phyloP scores from a whole-genome alignment of 23 red algal genomes.

The Porphyridium purpureum region DNA sequence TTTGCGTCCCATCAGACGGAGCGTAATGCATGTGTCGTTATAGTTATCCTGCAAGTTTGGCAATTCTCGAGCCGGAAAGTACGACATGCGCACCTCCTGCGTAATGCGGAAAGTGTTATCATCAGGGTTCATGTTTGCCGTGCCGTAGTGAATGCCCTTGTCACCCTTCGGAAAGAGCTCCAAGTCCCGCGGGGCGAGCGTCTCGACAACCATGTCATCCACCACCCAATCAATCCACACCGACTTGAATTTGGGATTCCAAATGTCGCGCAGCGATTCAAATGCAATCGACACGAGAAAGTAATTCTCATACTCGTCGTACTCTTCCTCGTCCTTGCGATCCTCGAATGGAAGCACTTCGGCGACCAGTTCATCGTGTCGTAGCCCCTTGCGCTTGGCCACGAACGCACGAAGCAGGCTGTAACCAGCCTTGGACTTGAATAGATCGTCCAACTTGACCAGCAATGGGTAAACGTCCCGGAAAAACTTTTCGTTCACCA shows the following conservation, averaged over 20 bases:
- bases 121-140: slow-evolving; percentile 21
- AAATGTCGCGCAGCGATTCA: slow-evolving; percentile 25
- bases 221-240: slow-evolving; percentile 70
- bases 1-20: slow-evolving; percentile 35
- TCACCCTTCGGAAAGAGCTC: no score
- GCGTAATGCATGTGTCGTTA: slow-evolving; percentile 20
- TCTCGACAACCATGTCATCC: slow-evolving; percentile 31
- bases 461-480: no score
- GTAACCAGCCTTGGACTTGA: not conserved
- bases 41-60: not conserved
- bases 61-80: not conserved
- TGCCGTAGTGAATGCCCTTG: slow-evolving; percentile 7
- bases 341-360: slow-evolving; percentile 1
- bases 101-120: slow-evolving; percentile 23
- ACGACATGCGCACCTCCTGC: slow-evolving; percentile 32
- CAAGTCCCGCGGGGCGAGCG: not conserved
- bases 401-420: no score
- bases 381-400: no score
- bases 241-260: slow-evolving; percentile 45
- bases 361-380: slow-evolving; percentile 13
- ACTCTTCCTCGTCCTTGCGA: not conserved
- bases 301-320: slow-evolving; percentile 51
- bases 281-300: slow-evolving; percentile 38
- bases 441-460: not conserved
- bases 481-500: not conserved